phyloP scores from a whole-genome alignment of 2,329 filamentous ascomycete genomes.

The Chrysoporthe puriensis region DNA sequence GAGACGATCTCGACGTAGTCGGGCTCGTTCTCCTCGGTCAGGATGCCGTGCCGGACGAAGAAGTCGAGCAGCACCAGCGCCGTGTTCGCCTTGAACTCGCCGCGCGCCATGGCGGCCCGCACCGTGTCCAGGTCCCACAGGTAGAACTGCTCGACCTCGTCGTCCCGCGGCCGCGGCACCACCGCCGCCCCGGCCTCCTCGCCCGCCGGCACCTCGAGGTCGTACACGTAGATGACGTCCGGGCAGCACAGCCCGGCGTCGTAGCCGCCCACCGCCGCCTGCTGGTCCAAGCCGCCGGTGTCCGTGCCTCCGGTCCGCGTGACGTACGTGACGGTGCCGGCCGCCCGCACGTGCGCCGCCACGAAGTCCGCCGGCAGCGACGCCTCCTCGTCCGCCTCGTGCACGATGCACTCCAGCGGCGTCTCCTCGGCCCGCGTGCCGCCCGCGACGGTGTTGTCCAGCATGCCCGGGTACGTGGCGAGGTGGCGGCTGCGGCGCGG shows the following conservation, averaged over 20 bases:
- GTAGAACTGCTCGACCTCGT: constrained; percentile 77
- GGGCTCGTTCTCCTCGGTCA: constrained; percentile 73
- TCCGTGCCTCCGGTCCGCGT: constrained; percentile 67
- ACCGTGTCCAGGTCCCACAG: constrained; percentile 66
- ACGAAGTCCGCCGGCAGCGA: constrained; percentile 65
- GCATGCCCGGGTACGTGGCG: constrained; percentile 69
- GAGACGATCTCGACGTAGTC: constrained; percentile 71
- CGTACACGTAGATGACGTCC: constrained; percentile 72
- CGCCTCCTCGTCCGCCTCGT: constrained; percentile 73
- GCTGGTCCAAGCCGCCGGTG: constrained; percentile 66
- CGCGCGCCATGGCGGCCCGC: constrained; percentile 61
- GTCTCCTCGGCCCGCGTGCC: constrained; percentile 66
- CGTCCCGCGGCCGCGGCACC: constrained; percentile 69
- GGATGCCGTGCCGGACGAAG: constrained; percentile 73
- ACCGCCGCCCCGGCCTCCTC: constrained; percentile 48
- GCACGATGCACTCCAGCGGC: constrained; percentile 67
- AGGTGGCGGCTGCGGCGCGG: constrained; percentile 65
- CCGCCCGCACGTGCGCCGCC: constrained; percentile 51
- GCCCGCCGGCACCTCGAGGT: constrained; percentile 60
- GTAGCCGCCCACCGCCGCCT: constrained; percentile 59
- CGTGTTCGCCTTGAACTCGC: constrained; percentile 86
- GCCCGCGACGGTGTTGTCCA: constrained; percentile 77
- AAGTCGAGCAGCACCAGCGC: constrained; percentile 80
- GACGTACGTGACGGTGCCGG: constrained; percentile 69
- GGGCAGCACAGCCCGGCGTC: constrained; percentile 58